phyloP scores from a whole-genome alignment of 805 yeast genomes.

The Metahyphopichia silvanorum region DNA sequence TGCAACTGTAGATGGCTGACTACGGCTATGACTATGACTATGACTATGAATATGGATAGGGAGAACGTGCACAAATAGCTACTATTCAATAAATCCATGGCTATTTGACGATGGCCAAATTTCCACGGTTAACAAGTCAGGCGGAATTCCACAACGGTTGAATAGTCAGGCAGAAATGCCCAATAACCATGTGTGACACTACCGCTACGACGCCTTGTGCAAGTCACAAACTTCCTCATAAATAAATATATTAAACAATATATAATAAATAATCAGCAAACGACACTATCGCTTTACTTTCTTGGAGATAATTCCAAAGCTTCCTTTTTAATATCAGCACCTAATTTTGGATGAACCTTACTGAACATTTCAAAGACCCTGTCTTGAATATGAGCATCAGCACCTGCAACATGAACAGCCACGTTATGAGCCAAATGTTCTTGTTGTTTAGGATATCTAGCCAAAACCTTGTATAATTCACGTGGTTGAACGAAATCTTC shows the following conservation, averaged over 20 bases:
- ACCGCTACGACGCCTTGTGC: no score
- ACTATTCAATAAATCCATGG: not conserved
- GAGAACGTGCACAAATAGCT: not conserved
- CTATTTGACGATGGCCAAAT: no score
- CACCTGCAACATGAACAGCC: slow-evolving; percentile 67
- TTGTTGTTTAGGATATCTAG: slow-evolving; percentile 79
- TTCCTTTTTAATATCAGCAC: slow-evolving; percentile 64
- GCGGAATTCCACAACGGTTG: no score
- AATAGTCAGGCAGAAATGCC: no score
- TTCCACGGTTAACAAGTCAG: no score
- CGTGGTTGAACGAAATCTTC: slow-evolving; percentile 81
- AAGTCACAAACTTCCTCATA: not conserved
- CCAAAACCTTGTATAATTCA: slow-evolving; percentile 73
- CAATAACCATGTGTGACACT: no score
- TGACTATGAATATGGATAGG: not conserved
- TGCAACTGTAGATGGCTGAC: no score
- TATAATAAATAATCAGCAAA: slow-evolving; percentile 4
- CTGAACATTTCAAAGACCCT: slow-evolving; percentile 72
- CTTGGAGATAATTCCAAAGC: slow-evolving; percentile 50
- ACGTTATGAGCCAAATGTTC: slow-evolving; percentile 79
- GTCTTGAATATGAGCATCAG: slow-evolving; percentile 75
- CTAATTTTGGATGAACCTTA: slow-evolving; percentile 69
- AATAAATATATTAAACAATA: not conserved
- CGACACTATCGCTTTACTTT: slow-evolving; percentile 19
- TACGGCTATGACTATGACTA: not conserved